phyloP scores from a whole-genome alignment of 2,329 filamentous ascomycete species.

The Hypoxylon sp. region DNA sequence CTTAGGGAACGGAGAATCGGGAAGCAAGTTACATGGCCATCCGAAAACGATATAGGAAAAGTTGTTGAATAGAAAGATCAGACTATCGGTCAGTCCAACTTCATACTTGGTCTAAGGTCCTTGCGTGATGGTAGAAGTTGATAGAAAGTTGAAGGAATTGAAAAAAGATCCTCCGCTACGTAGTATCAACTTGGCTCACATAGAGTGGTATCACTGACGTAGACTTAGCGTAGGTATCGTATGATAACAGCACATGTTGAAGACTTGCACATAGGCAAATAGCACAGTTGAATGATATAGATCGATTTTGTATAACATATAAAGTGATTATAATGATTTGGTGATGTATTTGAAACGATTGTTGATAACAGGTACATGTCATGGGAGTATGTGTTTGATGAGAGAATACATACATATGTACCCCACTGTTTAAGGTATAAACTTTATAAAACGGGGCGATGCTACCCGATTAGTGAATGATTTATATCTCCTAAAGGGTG shows the following conservation, averaged over 20 bases:
- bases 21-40: neutral
- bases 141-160: neutral
- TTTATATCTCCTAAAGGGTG: neutral
- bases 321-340: neutral
- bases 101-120: neutral
- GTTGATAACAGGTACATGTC: neutral
- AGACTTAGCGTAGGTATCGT: neutral
- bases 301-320: neutral
- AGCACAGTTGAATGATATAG: neutral
- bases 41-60: neutral
- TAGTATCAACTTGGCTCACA: neutral
- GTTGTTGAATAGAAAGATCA: neutral
- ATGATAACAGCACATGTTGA: neutral
- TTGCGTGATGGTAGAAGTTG: neutral
- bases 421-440: too few relatives aligned
- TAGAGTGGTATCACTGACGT: neutral
- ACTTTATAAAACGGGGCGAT: neutral
- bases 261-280: neutral
- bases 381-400: neutral
- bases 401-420: too few relatives aligned
- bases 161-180: neutral
- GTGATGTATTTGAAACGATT: neutral
- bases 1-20: neutral
- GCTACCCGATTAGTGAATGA: neutral
- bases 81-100: neutral